These are phyloP conservation scores for Dactylorhiza incarnata DNA, from an alignment of 106 monocot genomes.

Conservation along the genomic window DNA sequence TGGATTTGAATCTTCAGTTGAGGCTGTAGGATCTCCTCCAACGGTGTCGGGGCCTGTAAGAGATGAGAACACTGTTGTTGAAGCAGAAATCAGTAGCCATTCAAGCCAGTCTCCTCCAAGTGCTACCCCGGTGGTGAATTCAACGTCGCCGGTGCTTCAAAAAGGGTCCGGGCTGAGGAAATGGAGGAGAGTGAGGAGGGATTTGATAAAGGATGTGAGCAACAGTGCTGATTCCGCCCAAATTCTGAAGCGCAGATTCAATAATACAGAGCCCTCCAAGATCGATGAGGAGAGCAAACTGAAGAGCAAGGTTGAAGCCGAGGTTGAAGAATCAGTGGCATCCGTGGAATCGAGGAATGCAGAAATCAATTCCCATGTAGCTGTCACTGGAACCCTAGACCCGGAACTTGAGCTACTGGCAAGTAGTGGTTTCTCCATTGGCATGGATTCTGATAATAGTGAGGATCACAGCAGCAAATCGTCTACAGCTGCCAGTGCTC, in stretches of 20 bases:
- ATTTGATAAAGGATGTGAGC: constrained; percentile 25
- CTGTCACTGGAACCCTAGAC: constrained; percentile 10
- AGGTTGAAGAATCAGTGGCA: constrained; percentile 37
- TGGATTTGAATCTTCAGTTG: background rate
- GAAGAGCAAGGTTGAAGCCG: constrained; percentile 21
- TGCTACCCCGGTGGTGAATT: background rate
- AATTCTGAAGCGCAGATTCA: constrained; percentile 47
- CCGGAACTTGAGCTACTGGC: constrained; percentile 36
- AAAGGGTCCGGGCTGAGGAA: constrained; percentile 57
- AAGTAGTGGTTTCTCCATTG: constrained; percentile 31
- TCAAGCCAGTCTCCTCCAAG: background rate
- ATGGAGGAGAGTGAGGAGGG: constrained; percentile 62
- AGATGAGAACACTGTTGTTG: background rate
- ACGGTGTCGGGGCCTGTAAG: background rate
- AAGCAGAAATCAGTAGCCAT: background rate
- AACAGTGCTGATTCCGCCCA: constrained; percentile 23
- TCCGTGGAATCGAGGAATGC: constrained; percentile 29
- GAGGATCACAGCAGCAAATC: constrained; percentile 67
- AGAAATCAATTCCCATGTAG: background rate
- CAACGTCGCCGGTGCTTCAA: background rate
- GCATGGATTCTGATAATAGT: constrained; percentile 72
- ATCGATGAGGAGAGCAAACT: constrained; percentile 18
- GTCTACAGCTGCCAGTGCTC: constrained; percentile 28
- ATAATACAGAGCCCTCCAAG: constrained; percentile 32
- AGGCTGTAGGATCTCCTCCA: background rate